phyloP scores from a whole-genome alignment of 768 basidiomycete species.

The Lactifluus echinatus region DNA sequence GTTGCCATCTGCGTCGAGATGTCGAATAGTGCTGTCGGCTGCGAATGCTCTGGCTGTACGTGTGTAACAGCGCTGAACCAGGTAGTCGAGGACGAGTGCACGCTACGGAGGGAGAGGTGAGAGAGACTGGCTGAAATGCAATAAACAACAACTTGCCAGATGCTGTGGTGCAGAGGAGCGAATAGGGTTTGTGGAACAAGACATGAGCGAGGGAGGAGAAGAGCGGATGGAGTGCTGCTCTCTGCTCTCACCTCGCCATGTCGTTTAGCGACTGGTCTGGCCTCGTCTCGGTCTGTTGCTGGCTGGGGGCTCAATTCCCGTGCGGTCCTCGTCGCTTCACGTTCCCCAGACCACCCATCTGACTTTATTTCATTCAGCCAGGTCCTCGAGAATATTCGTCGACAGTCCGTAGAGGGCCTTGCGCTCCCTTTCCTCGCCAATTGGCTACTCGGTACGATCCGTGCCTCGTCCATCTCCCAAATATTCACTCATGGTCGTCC shows the following conservation, averaged over 20 bases:
- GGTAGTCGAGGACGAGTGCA: conserved; percentile 64
- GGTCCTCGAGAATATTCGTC: conserved; percentile 66
- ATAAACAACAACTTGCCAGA: conserved; percentile 3
- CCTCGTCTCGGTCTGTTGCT: conserved; percentile 63
- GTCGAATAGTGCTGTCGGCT: conserved; percentile 50
- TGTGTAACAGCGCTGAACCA: conserved; percentile 67
- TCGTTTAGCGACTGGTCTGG: conserved; percentile 57
- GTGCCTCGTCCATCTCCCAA: not conserved
- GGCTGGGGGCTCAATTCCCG: conserved; percentile 88
- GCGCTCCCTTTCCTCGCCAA: conserved; percentile 89
- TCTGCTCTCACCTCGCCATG: conserved; percentile 21
- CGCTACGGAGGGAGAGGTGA: conserved; percentile 34
- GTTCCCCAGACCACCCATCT: too few species aligned
- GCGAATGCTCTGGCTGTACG: conserved; percentile 61
- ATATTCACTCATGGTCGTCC: not conserved
- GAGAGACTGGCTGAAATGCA: not conserved
- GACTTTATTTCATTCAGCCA: conserved; percentile 45
- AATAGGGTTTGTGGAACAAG: not conserved
- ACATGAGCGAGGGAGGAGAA: not conserved
- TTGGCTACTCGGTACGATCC: conserved; percentile 74
- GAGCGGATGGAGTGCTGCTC: too few species aligned
- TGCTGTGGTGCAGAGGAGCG: not conserved
- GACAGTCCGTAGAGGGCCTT: conserved; percentile 80
- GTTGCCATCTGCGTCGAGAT: conserved; percentile 64
- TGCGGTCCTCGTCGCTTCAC: too few species aligned